Base-by-base conservation (phyloP, 2,329 filamentous ascomycete genomes). In the Xylaria sp. region DNA sequence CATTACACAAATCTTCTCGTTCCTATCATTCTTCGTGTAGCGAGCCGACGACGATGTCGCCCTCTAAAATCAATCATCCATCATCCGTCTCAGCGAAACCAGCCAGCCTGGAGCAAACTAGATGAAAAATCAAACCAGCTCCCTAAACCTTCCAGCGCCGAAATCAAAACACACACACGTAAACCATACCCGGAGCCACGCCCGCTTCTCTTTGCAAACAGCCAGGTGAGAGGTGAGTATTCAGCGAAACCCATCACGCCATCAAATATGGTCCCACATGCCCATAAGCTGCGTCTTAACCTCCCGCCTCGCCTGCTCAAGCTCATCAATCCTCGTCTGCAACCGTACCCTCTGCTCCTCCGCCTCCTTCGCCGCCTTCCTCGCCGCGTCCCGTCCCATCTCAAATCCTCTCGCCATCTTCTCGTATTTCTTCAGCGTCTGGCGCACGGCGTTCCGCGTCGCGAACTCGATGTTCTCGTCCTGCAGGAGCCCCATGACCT, bases 371-470 rank as follows among this genome's bases (percentile, higher is more conserved):
- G 93, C 75, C 3, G 85, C 86, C 9, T 86, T 78, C n/a, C 92
- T 82, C 3, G 87, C 85, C 6, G 91, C 86, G 68, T 95, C 91
- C 2, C 92, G 83, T 0, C 91, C 91, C 69, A 86, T 86, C 47
- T 84, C 83, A 23, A 92, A 83, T 0, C 92, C 92, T 73, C 86
- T 87, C 0, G 85, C 84, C 60, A 84, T 85, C 60, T 89, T 79
- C 18, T 87, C 86, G 71, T 92, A 84, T 53, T 81, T 85, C 42
- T 84, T 82, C 37, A 93, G 81, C 8, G 87, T 73, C 27, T 72
- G 68, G 0, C 78, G 77, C 1, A 91, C 77, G 25, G 76, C 78
- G 1, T 72, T 66, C 4, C 82, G 78, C 0, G 82, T 79, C 0
- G 74, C 67, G 1, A 78, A 74, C 25, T 81, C 79, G 18, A 89